Base-by-base conservation (phyloP, 208 protist species). In the Wallacemonas sp. region DNA sequence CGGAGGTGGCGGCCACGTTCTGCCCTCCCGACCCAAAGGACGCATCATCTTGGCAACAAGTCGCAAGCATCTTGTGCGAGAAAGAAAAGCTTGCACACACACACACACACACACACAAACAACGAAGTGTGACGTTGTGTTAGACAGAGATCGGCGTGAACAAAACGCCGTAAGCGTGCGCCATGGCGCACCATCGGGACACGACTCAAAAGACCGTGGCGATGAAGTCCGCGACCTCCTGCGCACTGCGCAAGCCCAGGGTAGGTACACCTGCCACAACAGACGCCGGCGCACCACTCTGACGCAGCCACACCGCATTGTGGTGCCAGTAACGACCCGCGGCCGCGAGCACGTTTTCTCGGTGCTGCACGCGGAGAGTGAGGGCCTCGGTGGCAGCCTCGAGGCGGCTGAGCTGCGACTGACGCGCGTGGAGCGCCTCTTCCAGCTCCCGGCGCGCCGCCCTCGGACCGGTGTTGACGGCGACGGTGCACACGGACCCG, bases 141-240 rank as follows among this genome's bases (percentile, higher is more conserved):
- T n/a, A n/a, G n/a, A n/a, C n/a, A n/a, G n/a, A n/a, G n/a, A n/a
- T n/a, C n/a, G n/a, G n/a, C n/a, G n/a, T n/a, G n/a, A n/a, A n/a
- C n/a, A n/a, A n/a, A n/a, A n/a, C n/a, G n/a, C n/a, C n/a, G n/a
- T n/a, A n/a, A n/a, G n/a, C n/a, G n/a, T n/a, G n/a, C n/a, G n/a
- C n/a, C n/a, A n/a, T n/a, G n/a, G n/a, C n/a, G n/a, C n/a, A n/a
- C n/a, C n/a, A n/a, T n/a, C n/a, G n/a, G n/a, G n/a, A n/a, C n/a
- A n/a, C n/a, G n/a, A 59, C 54, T 46, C 83, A 83, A 54, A 92
- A 85, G 2, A 92, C 57, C 70, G 72, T 81, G 26, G 79, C 73
- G 61, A 92, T 87, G 66, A 92, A 92, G 28, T 89, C 82, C 0
- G 86, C 82, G 16, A 92, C 75, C 36, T 82, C 86, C 1, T 84